Conservation (phyloP, 108 stramenopile species). For the Parietichytrium sp. region DNA sequence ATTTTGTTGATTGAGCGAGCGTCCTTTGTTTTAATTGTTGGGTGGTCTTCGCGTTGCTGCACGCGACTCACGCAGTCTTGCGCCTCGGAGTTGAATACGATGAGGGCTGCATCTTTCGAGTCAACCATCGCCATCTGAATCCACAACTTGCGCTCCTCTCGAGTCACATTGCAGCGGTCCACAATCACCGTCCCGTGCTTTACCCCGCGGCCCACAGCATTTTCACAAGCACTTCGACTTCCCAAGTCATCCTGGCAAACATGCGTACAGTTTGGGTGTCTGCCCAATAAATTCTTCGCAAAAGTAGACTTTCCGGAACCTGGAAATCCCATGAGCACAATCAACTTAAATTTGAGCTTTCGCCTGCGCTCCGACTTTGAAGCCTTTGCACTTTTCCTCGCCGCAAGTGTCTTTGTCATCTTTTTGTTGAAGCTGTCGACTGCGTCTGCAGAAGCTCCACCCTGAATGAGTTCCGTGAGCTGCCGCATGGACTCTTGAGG, state of each 20-base stretch:
- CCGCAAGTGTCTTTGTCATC: no score
- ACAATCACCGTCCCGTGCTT: not conserved
- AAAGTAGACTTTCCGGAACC: conserved; percentile 10
- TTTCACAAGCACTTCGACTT: not conserved
- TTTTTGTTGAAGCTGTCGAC: no score
- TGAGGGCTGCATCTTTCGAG: not conserved
- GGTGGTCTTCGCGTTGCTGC: not conserved
- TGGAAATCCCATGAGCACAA: not conserved
- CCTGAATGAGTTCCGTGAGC: not conserved
- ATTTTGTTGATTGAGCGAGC: not conserved
- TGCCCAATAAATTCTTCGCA: not conserved
- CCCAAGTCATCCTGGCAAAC: conserved; percentile 13
- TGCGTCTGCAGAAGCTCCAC: no score
- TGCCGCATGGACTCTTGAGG: not conserved
- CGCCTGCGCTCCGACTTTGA: not conserved
- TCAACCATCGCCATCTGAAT: not conserved
- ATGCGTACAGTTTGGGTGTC: not conserved
- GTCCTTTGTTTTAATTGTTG: not conserved
- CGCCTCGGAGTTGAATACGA: not conserved
- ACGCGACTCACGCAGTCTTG: not conserved
- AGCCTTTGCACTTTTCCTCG: no score
- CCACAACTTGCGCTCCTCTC: conserved; percentile 5
- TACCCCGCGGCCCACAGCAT: not conserved
- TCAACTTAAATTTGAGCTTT: not conserved
- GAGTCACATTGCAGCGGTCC: conserved; percentile 9